Evolutionary conservation across 768 basidiomycete species (phyloP), one percentile per base, ranked within the genome.

Genomic region (Termitomyces sp.): DNA sequence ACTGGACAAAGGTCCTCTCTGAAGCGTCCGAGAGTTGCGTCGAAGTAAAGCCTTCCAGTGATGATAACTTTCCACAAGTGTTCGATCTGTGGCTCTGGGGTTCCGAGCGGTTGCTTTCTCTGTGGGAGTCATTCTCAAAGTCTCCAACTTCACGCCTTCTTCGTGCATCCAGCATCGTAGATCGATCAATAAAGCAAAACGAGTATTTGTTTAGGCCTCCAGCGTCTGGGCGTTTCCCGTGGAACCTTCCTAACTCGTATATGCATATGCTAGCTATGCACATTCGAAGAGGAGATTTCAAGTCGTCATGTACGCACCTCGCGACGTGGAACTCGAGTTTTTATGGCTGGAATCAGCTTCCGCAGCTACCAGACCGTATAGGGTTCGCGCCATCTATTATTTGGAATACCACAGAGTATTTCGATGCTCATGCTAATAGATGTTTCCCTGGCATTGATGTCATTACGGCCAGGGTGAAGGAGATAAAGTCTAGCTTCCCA

Each of bases 11-110:
- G 27, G 48, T 80, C 8, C 70, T 81, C 1, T 65, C 63, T 0
- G 75, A 76, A 14, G 72, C 74, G 0, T 70, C 74, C 4, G 76
- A 80, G 59, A 64, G 71, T 30, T 83, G 81, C 56, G 67, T 81
- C 26, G 80, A 80, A 60, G 65, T 81, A 54, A 58, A 64, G 32
- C 60, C 69, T 0, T 58, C 72, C 6, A 57, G 64, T n/a, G 71
- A 67, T 8, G 74, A 76, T 55, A 44, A 37, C 18, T 68, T 64
- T 50, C 69, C 71, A 4, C 75, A 75, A 58, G 62, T 65, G 0
- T 76, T 73, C 55, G 75, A 74, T 40, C 56, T 75, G 13, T 72
- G 70, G 68, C 36, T 73, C 27, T 72, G 76, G 71, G 66, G 72
- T 44, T 56, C 58, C 45, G 40, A 67, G 42, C 68, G 74, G 54